Evolutionary conservation across 2,329 filamentous ascomycete genomes (phyloP).

Genomic region (Harringtonia lauricola): DNA sequence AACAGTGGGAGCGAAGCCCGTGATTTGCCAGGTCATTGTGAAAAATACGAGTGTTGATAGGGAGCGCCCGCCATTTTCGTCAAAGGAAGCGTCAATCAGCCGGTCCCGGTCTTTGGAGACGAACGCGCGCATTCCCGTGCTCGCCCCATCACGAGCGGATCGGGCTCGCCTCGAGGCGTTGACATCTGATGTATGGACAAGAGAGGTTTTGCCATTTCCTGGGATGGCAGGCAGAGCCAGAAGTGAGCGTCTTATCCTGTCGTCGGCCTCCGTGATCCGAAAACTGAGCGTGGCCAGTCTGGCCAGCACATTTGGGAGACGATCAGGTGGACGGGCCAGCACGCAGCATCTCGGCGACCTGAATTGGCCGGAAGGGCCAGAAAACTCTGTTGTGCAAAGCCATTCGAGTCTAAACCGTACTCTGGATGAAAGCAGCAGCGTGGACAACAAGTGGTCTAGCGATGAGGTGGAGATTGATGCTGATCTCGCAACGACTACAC

Average conservation of each 20-base stretch:
- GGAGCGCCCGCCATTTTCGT: constrained; percentile 31
- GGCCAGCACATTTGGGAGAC: constrained; percentile 62
- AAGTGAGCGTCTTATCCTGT: constrained; percentile 62
- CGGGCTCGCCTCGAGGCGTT: constrained; percentile 65
- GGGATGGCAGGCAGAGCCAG: constrained; percentile 59
- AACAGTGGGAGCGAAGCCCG: constrained; percentile 57
- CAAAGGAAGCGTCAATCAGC: constrained; percentile 46
- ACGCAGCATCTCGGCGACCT: no score
- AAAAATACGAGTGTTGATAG: constrained; percentile 70
- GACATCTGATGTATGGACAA: constrained; percentile 74
- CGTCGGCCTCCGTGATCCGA: constrained; percentile 77
- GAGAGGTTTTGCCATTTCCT: constrained; percentile 68
- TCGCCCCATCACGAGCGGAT: constrained; percentile 65
- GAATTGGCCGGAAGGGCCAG: no score
- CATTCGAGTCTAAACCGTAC: no score
- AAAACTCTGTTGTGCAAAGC: no score
- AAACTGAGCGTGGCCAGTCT: constrained; percentile 79
- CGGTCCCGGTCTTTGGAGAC: constrained; percentile 72
- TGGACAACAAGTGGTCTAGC: no score
- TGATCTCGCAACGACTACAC: no score
- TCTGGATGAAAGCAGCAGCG: no score
- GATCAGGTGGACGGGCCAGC: constrained; percentile 46
- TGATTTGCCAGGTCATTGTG: constrained; percentile 67
- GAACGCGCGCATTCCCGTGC: constrained; percentile 52
- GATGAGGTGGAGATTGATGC: no score